These are phyloP conservation scores for Porphyrellus cyaneotinctus DNA, from an alignment of 768 basidiomycete species.

Conservation along the genomic window DNA sequence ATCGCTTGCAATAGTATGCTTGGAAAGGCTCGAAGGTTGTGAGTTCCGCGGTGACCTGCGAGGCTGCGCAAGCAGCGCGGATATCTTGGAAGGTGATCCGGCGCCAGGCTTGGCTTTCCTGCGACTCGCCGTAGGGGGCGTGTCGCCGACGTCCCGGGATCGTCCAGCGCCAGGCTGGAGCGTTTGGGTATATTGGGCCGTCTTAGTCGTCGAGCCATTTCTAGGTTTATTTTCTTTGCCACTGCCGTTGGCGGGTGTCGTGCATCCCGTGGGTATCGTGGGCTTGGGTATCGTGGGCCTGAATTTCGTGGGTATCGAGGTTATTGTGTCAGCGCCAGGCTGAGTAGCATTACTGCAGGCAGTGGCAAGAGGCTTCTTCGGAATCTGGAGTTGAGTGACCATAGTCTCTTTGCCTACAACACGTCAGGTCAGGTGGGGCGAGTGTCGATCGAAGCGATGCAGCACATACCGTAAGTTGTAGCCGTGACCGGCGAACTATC, in stretches of 20 bases:
- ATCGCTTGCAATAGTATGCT: background rate
- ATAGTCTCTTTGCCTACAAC: background rate
- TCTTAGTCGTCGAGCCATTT: background rate
- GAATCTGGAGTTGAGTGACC: background rate
- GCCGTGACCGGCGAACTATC: background rate
- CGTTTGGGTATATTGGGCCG: background rate
- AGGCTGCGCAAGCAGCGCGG: background rate
- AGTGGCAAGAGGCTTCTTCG: background rate
- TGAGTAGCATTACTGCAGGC: too few relatives aligned
- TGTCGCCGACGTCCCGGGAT: background rate
- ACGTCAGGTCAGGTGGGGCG: background rate
- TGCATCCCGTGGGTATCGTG: conserved; percentile 2
- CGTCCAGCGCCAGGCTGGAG: conserved; percentile 1
- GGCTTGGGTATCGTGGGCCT: conserved; percentile 4
- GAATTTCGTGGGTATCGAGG: too few relatives aligned
- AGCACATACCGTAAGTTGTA: background rate
- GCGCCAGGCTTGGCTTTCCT: conserved; percentile 3
- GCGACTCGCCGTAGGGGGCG: conserved; percentile 3
- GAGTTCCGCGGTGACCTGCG: conserved; percentile 10
- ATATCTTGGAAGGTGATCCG: conserved; percentile 2
- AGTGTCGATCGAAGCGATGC: background rate
- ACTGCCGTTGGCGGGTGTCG: conserved; percentile 1
- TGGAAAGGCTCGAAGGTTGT: background rate
- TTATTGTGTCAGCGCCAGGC: too few relatives aligned
- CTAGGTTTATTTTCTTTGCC: conserved; percentile 17